These are phyloP conservation scores for Rhodotorula toruloides DNA, from an alignment of 768 basidiomycete species.

Conservation along the genomic window DNA sequence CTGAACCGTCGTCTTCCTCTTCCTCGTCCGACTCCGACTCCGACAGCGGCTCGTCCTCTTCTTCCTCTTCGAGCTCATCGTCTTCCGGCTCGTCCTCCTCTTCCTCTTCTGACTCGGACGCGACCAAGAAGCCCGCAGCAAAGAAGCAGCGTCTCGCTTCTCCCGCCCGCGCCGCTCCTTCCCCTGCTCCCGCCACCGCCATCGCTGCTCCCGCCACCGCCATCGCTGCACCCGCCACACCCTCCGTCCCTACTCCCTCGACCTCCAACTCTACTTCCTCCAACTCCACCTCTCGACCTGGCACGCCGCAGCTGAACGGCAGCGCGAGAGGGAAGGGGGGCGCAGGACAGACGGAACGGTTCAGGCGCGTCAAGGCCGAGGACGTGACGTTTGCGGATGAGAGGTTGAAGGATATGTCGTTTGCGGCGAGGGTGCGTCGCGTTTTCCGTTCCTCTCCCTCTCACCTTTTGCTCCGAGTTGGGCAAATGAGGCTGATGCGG, in stretches of 20 bases:
- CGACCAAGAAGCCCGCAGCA: slow-evolving; percentile 17
- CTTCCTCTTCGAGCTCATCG: not conserved
- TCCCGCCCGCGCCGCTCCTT: too few species aligned
- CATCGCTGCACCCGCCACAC: too few species aligned
- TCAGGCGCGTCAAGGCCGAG: slow-evolving; percentile 70
- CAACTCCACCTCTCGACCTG: too few species aligned
- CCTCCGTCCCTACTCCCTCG: too few species aligned
- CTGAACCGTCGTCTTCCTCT: slow-evolving; percentile 3
- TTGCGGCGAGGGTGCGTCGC: slow-evolving; percentile 64
- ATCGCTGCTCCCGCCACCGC: too few species aligned
- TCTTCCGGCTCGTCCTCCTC: not conserved
- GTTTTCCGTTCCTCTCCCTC: not conserved
- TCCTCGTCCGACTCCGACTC: slow-evolving; percentile 18
- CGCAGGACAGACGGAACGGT: slow-evolving; percentile 54
- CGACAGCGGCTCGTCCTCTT: slow-evolving; percentile 20
- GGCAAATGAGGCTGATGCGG: not conserved
- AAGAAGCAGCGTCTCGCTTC: slow-evolving; percentile 46
- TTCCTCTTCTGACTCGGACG: slow-evolving; percentile 43
- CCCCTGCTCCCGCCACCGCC: too few species aligned
- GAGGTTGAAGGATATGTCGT: slow-evolving; percentile 65
- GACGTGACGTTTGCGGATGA: slow-evolving; percentile 54
- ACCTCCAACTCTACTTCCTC: slow-evolving; percentile 29
- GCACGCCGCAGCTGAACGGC: too few species aligned
- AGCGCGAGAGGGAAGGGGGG: not conserved
- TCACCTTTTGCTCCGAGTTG: not conserved